phyloP scores from a whole-genome alignment of 768 basidiomycete species.

The Collybiopsis luxurians region DNA sequence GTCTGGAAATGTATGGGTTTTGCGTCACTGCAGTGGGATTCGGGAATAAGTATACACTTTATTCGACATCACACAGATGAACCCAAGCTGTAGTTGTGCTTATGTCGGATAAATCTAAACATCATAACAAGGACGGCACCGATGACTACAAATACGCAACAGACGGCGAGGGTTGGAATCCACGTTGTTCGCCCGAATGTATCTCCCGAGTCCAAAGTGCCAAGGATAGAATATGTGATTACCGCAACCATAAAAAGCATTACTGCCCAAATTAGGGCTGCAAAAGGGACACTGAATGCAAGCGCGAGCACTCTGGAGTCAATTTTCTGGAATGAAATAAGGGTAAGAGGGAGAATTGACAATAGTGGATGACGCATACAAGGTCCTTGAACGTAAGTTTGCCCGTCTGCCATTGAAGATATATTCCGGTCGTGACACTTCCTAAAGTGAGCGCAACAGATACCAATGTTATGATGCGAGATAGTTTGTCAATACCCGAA shows the following conservation, averaged over 20 bases:
- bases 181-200: background rate
- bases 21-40: no score
- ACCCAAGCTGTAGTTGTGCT: no score
- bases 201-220: background rate
- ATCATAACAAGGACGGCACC: background rate
- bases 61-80: no score
- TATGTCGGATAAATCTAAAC: background rate
- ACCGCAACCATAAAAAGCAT: constrained; percentile 3
- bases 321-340: background rate
- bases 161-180: background rate
- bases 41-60: no score
- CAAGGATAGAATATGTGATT: background rate
- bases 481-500: background rate
- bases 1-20: no score
- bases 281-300: constrained; percentile 7
- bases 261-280: constrained; percentile 3
- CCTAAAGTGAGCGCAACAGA: constrained; percentile 8
- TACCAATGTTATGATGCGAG: constrained; percentile 1
- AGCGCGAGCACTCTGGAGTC: background rate
- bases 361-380: background rate
- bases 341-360: background rate
- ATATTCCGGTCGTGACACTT: constrained; percentile 8
- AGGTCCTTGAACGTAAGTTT: background rate
- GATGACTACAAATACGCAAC: background rate
- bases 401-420: constrained; percentile 2